Evolutionary conservation across 2,329 filamentous ascomycete species (phyloP).

Genomic region (Sporothrix pallida): DNA sequence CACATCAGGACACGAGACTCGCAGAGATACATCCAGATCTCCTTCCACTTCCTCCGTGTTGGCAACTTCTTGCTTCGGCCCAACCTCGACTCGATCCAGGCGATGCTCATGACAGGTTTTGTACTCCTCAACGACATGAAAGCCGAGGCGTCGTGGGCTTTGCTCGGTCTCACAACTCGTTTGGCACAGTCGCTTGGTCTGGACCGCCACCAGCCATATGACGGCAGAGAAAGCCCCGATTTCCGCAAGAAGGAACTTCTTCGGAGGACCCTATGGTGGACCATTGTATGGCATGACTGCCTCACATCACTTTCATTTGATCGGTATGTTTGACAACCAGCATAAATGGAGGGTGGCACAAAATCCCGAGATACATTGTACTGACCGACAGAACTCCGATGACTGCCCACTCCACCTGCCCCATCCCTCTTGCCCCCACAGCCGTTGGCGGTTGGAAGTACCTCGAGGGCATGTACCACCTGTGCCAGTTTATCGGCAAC

Average conservation of each 20-base stretch:
- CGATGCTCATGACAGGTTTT: conserved; percentile 66
- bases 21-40: conserved; percentile 67
- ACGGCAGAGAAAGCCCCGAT: conserved; percentile 56
- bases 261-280: conserved; percentile 66
- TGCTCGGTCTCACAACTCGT: conserved; percentile 67
- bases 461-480: conserved; percentile 68
- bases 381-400: conserved; percentile 58
- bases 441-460: conserved; percentile 61
- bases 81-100: conserved; percentile 70
- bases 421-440: conserved; percentile 55
- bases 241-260: conserved; percentile 60
- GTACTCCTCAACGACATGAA: conserved; percentile 73
- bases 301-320: conserved; percentile 70
- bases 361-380: not conserved
- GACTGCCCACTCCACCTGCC: conserved; percentile 63
- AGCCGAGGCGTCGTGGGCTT: conserved; percentile 69
- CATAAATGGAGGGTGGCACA: not conserved
- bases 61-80: conserved; percentile 68
- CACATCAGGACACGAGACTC: conserved; percentile 64
- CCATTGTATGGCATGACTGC: conserved; percentile 70
- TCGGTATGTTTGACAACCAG: conserved; percentile 49
- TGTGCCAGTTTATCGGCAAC: conserved; percentile 65
- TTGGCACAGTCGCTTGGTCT: conserved; percentile 69
- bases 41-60: conserved; percentile 67
- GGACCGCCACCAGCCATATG: conserved; percentile 56